Evolutionary conservation across 306 rosid genomes (phyloP), one percentile per base, ranked within the genome.

Genomic region (Lupinus albus): DNA sequence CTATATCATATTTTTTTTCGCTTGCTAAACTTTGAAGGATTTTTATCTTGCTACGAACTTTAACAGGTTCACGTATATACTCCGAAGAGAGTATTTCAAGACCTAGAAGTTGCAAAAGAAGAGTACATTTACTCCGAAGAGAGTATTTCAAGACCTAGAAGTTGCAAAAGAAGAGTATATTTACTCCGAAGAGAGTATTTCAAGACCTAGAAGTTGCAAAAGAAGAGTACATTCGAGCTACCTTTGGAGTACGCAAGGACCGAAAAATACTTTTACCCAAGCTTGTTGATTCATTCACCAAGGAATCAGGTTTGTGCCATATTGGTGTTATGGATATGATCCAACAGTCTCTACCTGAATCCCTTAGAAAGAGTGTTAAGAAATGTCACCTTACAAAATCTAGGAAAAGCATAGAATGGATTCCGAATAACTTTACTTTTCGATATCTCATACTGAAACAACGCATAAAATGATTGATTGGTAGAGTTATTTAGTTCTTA

Each of bases 111-210:
- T 61, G 94, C 96, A n/a, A 87, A 89, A 73, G 94, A 87, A 76
- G 96, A 89, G 82, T 89, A 85, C 79, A 66, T 85, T 39, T n/a
- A n/a, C n/a, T n/a, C n/a, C n/a, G n/a, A n/a, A n/a, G n/a, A n/a
- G n/a, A n/a, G n/a, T n/a, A n/a, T n/a, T n/a, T 44, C 86, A 76
- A 70, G 94, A 89, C 73, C 86, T 89, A 50, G 88, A 87, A 76
- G 78, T 75, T 61, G 94, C 96, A n/a, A 87, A 89, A 73, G 94
- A 87, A 76, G 96, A 89, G 82, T 89, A 85, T n/a, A n/a, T n/a
- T n/a, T n/a, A n/a, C n/a, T 11, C 80, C 87, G 7, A 83, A 87
- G 78, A 81, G 91, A 71, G 79, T 87, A 54, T 32, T 18, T 44
- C 86, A 76, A 70, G 94, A 89, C 73, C 86, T 89, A 50, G 88